Conservation (phyloP, 345 rosid genomes). For the Excoecaria cochinchinensis region DNA sequence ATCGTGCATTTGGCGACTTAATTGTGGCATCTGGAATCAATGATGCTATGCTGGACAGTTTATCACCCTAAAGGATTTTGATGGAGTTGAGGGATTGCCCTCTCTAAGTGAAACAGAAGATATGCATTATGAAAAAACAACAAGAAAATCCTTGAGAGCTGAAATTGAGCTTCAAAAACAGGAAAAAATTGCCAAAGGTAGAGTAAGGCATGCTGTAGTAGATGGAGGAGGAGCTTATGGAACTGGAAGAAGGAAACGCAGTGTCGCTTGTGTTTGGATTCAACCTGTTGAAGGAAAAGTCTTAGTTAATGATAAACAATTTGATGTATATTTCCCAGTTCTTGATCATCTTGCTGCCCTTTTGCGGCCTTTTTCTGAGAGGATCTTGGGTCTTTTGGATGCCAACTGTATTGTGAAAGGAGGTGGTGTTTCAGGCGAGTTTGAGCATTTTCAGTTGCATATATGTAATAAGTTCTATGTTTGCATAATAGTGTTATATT, state of each 20-base stretch:
- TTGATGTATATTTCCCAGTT: slow-evolving; percentile 90
- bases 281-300: slow-evolving; percentile 85
- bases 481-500: too few relatives aligned
- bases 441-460: neutral
- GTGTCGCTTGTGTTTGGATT: slow-evolving; percentile 90
- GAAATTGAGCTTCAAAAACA: slow-evolving; percentile 85
- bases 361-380: slow-evolving; percentile 87
- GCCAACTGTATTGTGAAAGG: slow-evolving; percentile 82
- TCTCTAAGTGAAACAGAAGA: slow-evolving; percentile 80
- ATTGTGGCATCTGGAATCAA: slow-evolving; percentile 88
- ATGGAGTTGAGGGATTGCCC: slow-evolving; percentile 83
- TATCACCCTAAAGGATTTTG: slow-evolving; percentile 82
- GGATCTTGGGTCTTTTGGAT: slow-evolving; percentile 94
- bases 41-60: slow-evolving; percentile 87
- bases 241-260: slow-evolving; percentile 94
- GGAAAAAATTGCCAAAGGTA: slow-evolving; percentile 79
- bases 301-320: slow-evolving; percentile 65
- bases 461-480: neutral
- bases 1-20: slow-evolving; percentile 92
- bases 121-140: slow-evolving; percentile 62
- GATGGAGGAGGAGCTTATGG: slow-evolving; percentile 97
- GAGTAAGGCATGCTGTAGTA: slow-evolving; percentile 41
- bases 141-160: slow-evolving; percentile 62
- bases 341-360: slow-evolving; percentile 94
- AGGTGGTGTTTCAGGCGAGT: slow-evolving; percentile 83